Conservation (phyloP, 306 rosid species). For the Phaseolus lunatus region DNA sequence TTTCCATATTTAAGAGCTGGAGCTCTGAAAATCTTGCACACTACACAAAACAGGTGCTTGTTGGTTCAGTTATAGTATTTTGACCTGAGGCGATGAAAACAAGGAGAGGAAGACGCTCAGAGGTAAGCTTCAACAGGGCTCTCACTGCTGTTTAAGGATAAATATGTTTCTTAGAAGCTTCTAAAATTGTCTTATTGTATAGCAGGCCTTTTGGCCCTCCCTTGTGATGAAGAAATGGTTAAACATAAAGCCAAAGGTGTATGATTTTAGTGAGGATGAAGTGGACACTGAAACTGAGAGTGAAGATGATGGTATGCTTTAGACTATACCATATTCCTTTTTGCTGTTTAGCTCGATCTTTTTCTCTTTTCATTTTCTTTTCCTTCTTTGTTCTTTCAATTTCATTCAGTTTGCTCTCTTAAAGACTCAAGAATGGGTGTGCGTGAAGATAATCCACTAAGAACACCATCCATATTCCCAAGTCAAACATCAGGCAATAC, state of each 20-base stretch:
- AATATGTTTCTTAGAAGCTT: slow-evolving; percentile 33
- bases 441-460: slow-evolving; percentile 48
- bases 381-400: slow-evolving; percentile 34
- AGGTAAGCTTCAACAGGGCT: slow-evolving; percentile 60
- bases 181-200: slow-evolving; percentile 45
- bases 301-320: slow-evolving; percentile 82
- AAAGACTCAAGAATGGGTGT: slow-evolving; percentile 54
- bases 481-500: slow-evolving; percentile 66
- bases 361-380: slow-evolving; percentile 14
- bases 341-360: slow-evolving; percentile 14
- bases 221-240: slow-evolving; percentile 94
- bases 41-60: slow-evolving; percentile 32
- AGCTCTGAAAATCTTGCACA: slow-evolving; percentile 45
- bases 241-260: slow-evolving; percentile 79
- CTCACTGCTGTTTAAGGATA: slow-evolving; percentile 18
- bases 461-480: slow-evolving; percentile 48
- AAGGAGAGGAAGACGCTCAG: slow-evolving; percentile 70
- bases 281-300: slow-evolving; percentile 88
- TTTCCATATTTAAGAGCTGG: slow-evolving; percentile 58
- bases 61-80: slow-evolving; percentile 38
- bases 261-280: slow-evolving; percentile 96
- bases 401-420: slow-evolving; percentile 59
- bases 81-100: slow-evolving; percentile 63
- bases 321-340: slow-evolving; percentile 10
- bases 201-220: slow-evolving; percentile 98